phyloP scores from a whole-genome alignment of 768 basidiomycete species.

The Tricholomella constricta region DNA sequence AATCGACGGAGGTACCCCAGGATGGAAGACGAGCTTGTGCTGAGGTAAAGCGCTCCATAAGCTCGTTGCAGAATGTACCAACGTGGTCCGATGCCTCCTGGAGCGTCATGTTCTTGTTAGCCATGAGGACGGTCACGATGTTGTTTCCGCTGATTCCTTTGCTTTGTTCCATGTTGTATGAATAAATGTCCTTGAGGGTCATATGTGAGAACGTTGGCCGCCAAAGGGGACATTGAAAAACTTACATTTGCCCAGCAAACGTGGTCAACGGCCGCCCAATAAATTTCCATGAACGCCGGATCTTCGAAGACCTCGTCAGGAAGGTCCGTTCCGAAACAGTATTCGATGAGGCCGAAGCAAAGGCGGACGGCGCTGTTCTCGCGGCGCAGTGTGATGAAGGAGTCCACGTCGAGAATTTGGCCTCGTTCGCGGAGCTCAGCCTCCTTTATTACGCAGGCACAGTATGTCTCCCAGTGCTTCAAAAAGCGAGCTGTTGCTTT shows the following conservation, averaged over 20 bases:
- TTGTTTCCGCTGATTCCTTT: conserved; percentile 68
- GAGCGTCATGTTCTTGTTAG: conserved; percentile 50
- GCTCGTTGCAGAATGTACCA: conserved; percentile 48
- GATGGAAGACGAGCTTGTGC: conserved; percentile 50
- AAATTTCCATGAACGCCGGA: conserved; percentile 51
- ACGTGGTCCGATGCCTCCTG: conserved; percentile 63
- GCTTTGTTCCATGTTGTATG: conserved; percentile 73
- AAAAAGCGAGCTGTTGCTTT: conserved; percentile 51
- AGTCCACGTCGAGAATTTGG: conserved; percentile 52
- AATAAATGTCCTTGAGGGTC: conserved; percentile 59
- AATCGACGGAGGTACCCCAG: conserved; percentile 49
- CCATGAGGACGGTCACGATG: conserved; percentile 68
- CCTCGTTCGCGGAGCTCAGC: conserved; percentile 61
- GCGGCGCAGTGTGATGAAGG: conserved; percentile 60
- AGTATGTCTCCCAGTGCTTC: conserved; percentile 54
- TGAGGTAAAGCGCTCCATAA: conserved; percentile 52
- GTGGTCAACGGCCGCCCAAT: conserved; percentile 63
- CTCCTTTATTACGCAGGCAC: conserved; percentile 58
- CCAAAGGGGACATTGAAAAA: conserved; percentile 12
- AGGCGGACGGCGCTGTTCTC: conserved; percentile 69
- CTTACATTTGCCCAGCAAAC: conserved; percentile 73
- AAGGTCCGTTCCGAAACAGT: conserved; percentile 61
- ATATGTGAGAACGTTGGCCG: neutral
- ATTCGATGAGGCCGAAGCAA: conserved; percentile 66
- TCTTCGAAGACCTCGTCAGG: conserved; percentile 64